These are phyloP conservation scores for Cutaneotrichosporon sp. DNA, from an alignment of 1,284 basidiomycete species.

Conservation along the genomic window DNA sequence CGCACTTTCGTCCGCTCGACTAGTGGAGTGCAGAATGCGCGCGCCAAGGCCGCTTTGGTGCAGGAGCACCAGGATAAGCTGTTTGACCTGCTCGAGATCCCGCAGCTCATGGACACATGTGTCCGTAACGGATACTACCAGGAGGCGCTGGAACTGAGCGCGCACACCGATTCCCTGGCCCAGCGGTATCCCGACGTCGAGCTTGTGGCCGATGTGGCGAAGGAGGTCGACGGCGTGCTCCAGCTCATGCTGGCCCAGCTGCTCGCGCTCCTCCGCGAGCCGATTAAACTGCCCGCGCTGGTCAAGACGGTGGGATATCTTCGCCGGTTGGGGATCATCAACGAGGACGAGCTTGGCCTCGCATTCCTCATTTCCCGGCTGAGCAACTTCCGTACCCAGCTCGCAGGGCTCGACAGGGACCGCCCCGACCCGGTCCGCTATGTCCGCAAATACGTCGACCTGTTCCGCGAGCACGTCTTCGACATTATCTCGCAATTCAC, in stretches of 20 bases:
- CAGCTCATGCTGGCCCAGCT: slow-evolving; percentile 57
- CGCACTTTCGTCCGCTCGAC: slow-evolving; percentile 60
- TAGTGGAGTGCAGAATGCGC: slow-evolving; percentile 58
- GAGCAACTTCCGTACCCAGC: slow-evolving; percentile 53
- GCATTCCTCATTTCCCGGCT: slow-evolving; percentile 64
- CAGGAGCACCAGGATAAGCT: slow-evolving; percentile 87
- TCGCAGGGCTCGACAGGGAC: slow-evolving; percentile 46
- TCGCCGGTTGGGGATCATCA: slow-evolving; percentile 64
- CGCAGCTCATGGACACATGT: slow-evolving; percentile 82
- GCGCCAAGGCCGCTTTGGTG: slow-evolving; percentile 69
- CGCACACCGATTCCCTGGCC: slow-evolving; percentile 58
- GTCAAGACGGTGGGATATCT: slow-evolving; percentile 83
- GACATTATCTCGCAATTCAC: slow-evolving; percentile 85
- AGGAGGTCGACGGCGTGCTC: slow-evolving; percentile 65
- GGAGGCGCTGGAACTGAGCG: slow-evolving; percentile 76
- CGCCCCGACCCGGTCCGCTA: slow-evolving; percentile 66
- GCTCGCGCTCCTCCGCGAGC: slow-evolving; percentile 70
- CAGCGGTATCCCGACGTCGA: slow-evolving; percentile 50
- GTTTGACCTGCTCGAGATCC: slow-evolving; percentile 81
- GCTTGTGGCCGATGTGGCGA: slow-evolving; percentile 57
- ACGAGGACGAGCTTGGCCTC: slow-evolving; percentile 62
- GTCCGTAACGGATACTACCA: slow-evolving; percentile 84
- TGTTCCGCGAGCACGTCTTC: slow-evolving; percentile 86
- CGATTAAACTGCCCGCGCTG: slow-evolving; percentile 78
- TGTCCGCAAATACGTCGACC: slow-evolving; percentile 79